Percentiles rank a stretch among this genome's conserved stretches.
These are phyloP conservation scores for Fragosphaeria purpurea DNA, from an alignment of 2,329 filamentous ascomycete species.

Conservation along the genomic window DNA sequence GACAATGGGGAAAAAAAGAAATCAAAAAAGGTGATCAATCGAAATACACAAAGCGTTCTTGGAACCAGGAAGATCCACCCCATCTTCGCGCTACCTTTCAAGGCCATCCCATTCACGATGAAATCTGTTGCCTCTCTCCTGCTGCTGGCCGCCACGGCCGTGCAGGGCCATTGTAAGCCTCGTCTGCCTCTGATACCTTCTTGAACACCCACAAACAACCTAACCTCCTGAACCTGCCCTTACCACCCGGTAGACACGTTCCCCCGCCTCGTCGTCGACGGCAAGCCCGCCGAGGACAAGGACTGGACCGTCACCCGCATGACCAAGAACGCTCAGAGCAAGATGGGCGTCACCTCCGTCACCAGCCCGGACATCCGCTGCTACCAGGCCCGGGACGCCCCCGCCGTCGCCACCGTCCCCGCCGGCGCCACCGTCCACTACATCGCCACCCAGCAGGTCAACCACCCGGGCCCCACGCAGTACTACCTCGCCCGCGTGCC, in stretches of 20 bases:
- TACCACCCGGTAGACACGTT: slow-evolving; percentile 22
- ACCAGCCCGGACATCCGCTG: slow-evolving; percentile 24
- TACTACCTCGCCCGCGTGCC: slow-evolving; percentile 30
- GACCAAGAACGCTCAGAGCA: slow-evolving; percentile 26
- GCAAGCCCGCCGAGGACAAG: slow-evolving; percentile 20
- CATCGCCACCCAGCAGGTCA: slow-evolving; percentile 25
- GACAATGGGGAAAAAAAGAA: too few species aligned
- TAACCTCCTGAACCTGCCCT: background rate
- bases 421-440: slow-evolving; percentile 25
- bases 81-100: background rate
- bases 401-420: slow-evolving; percentile 19
- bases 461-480: slow-evolving; percentile 30
- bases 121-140: slow-evolving; percentile 13
- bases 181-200: background rate
- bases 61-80: too few species aligned
- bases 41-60: too few species aligned
- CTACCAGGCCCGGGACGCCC: slow-evolving; percentile 24
- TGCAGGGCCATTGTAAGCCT: slow-evolving; percentile 18
- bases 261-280: slow-evolving; percentile 24
- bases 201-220: background rate
- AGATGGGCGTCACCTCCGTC: slow-evolving; percentile 24
- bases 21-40: too few species aligned
- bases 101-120: slow-evolving; percentile 7
- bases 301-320: slow-evolving; percentile 26
- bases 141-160: slow-evolving; percentile 15